A percentile compares a stretch with the other conserved stretches of the same genome.
Conservation (phyloP, 1,139 yeast species). For the Yamadazyma mexicana region DNA sequence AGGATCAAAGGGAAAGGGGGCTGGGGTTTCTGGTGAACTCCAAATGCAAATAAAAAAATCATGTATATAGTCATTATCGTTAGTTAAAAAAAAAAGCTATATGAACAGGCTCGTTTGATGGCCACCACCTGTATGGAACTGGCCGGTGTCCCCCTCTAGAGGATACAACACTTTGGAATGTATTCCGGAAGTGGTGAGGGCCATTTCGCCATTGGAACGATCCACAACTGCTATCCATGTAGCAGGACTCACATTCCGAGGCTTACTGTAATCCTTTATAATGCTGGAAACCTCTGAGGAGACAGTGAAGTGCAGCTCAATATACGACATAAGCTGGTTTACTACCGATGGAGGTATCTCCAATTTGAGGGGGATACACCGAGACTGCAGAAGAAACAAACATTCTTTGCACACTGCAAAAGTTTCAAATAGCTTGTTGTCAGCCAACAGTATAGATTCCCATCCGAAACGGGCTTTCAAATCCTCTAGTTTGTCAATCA, state of each 20-base stretch:
- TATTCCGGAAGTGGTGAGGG: no score
- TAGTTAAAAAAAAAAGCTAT: background rate
- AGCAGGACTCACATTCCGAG: background rate
- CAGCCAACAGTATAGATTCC: background rate
- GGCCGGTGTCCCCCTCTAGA: no score
- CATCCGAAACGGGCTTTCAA: background rate
- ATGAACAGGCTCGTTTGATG: slow-evolving; percentile 10
- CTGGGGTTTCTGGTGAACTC: slow-evolving; percentile 43
- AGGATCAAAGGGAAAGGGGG: slow-evolving; percentile 42
- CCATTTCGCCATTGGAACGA: slow-evolving; percentile 1
- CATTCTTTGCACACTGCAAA: slow-evolving; percentile 13
- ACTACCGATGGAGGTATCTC: background rate
- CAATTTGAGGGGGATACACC: slow-evolving; percentile 7
- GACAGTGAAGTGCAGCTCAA: background rate
- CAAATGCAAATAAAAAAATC: background rate
- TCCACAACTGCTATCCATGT: background rate
- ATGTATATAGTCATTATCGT: background rate
- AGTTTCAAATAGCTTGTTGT: background rate
- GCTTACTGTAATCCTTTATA: background rate
- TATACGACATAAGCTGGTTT: background rate
- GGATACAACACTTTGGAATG: no score
- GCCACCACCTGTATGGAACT: slow-evolving; percentile 15
- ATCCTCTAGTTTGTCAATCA: no score
- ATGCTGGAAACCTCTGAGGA: no score
- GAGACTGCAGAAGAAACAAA: slow-evolving; percentile 8